These are phyloP conservation scores for Lachnellula cervina DNA, from an alignment of 2,329 filamentous ascomycete genomes.

Conservation along the genomic window DNA sequence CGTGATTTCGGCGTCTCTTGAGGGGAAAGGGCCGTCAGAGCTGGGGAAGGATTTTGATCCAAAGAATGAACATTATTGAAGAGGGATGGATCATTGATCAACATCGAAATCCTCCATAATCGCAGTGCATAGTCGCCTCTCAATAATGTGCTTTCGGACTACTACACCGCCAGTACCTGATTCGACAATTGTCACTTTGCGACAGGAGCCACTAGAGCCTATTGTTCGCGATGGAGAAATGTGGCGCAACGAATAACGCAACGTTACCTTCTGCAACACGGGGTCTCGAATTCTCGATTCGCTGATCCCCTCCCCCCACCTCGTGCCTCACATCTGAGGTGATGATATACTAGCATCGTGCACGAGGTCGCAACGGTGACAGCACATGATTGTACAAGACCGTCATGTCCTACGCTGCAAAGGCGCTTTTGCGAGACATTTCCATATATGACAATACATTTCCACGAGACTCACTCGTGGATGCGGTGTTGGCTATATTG, in stretches of 20 bases:
- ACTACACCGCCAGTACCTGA: slow-evolving; percentile 12
- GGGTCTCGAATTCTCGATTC: background rate
- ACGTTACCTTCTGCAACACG: slow-evolving; percentile 1
- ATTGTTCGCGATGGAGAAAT: slow-evolving; percentile 4
- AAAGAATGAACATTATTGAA: background rate
- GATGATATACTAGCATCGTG: too few species aligned
- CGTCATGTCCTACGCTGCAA: background rate
- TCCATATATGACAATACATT: background rate
- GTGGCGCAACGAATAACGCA: slow-evolving; percentile 10
- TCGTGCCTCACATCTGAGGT: background rate
- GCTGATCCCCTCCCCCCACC: background rate
- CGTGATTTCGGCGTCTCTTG: background rate
- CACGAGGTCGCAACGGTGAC: background rate
- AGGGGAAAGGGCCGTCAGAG: background rate
- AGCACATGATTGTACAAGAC: background rate
- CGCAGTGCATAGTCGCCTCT: background rate
- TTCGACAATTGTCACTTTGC: slow-evolving; percentile 8
- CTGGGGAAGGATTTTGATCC: background rate
- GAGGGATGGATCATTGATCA: background rate
- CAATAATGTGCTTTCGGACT: background rate
- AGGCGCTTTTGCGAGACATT: background rate
- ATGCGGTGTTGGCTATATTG: background rate
- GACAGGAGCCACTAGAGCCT: too few species aligned
- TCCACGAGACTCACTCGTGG: too few species aligned
- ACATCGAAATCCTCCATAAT: background rate